Base-by-base conservation (phyloP, 2,329 filamentous ascomycete genomes). In the Aureobasidium lini region DNA sequence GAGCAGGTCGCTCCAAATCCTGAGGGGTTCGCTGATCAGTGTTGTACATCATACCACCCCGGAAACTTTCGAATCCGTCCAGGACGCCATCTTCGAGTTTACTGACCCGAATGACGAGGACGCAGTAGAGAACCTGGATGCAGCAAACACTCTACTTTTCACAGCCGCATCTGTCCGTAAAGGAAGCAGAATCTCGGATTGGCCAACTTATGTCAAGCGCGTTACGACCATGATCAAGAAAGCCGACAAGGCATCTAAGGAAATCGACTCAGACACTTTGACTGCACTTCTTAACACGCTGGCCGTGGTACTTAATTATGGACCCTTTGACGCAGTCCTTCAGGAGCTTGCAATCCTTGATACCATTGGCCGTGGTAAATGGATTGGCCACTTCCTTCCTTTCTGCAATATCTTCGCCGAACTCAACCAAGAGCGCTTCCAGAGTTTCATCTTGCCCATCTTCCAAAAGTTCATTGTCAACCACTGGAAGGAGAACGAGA, bases 351-450 rank as follows among this genome's bases (percentile, higher is more conserved):
- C 83, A 15, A 73, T 83, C 3, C 79, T 95, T 47, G 83, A 86
- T 36, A 76, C 77, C 3, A 75, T 95, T 49, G 84, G 83, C 3
- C 81, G 81, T 54, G 84, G 87, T 46, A 80, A 81, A 1, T 80
- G 92, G 66, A 83, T 86, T 67, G 74, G 74, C 54, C 87, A 86
- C 77, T 97, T 96, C 70, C 81, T 97, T 44, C 81, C 85, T 0
- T 96, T 97, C 72, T 96, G 90, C 72, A 86, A 87, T 13, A 86
- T 89, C 56, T 86, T 94, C 65, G 86, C 89, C 0, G 82, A 90
- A 57, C 77, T 95, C 37, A 86, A 91, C 47, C 70, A 81, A 1
- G 82, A 86, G 57, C 82, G 89, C 40, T 99, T 97, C 69, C 82
- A 85, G 57, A 86, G 84, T 63, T 77, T 96, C n/a, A 81, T 95